phyloP scores from a whole-genome alignment of 805 yeast genomes.

The Metschnikowia henanensis region DNA sequence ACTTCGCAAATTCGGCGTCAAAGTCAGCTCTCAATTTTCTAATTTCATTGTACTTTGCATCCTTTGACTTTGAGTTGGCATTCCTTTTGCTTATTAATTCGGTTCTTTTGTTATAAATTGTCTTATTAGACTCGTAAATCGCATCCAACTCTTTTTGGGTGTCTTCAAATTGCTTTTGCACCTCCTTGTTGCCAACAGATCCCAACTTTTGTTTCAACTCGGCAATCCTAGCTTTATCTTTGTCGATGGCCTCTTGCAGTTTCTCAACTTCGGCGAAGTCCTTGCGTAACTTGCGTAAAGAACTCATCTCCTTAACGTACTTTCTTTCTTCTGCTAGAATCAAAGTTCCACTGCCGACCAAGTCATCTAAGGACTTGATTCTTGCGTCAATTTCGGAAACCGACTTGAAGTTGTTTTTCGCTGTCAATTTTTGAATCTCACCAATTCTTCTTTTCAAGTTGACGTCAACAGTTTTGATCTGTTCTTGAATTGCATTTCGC shows the following conservation, averaged over 20 bases:
- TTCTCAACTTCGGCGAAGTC: constrained; percentile 73
- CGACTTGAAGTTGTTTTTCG: constrained; percentile 67
- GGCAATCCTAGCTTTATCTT: constrained; percentile 71
- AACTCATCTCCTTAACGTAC: constrained; percentile 78
- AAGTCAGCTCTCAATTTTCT: constrained; percentile 70
- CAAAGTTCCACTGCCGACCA: constrained; percentile 75
- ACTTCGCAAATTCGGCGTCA: constrained; percentile 71
- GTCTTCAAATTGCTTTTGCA: constrained; percentile 65
- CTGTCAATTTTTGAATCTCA: constrained; percentile 70
- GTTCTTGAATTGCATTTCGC: constrained; percentile 57
- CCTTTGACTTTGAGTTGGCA: constrained; percentile 65
- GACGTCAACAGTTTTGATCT: constrained; percentile 69
- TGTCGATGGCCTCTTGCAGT: constrained; percentile 76
- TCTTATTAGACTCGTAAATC: constrained; percentile 58
- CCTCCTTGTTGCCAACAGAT: constrained; percentile 59
- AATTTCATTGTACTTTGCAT: constrained; percentile 64
- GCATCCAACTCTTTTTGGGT: constrained; percentile 70
- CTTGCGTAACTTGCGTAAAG: constrained; percentile 77
- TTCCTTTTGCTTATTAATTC: constrained; percentile 63
- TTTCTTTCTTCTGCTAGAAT: constrained; percentile 90
- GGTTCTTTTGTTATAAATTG: constrained; percentile 65
- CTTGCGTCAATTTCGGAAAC: constrained; percentile 69
- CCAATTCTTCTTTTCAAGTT: constrained; percentile 69
- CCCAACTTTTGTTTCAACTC: constrained; percentile 70
- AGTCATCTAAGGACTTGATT: constrained; percentile 64